A percentile compares a stretch with the other conserved stretches of the same genome.
These are phyloP conservation scores for Lachnellula occidentalis DNA, from an alignment of 2,329 filamentous ascomycete species.

Conservation along the genomic window DNA sequence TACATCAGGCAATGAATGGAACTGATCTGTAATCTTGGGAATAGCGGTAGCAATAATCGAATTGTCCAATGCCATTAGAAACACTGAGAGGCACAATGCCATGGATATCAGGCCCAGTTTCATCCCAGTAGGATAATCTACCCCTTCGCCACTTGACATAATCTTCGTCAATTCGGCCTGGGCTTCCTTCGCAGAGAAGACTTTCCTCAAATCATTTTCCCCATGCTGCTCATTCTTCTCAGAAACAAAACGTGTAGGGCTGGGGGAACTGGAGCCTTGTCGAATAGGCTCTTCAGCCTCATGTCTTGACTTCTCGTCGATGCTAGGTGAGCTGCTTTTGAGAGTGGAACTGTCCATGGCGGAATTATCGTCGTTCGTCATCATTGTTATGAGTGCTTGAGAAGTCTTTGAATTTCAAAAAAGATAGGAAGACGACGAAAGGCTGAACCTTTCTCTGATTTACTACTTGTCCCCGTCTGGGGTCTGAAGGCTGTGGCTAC, in stretches of 20 bases:
- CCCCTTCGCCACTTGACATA: constrained; percentile 26
- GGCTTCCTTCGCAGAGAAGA: constrained; percentile 10
- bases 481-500: too few relatives aligned
- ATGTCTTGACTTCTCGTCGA: constrained; percentile 14
- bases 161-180: constrained; percentile 20
- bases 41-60: constrained; percentile 33
- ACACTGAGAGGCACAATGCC: constrained; percentile 27
- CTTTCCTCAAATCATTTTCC: constrained; percentile 3
- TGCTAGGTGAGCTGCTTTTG: constrained; percentile 11
- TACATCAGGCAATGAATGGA: constrained; percentile 32
- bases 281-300: constrained; percentile 7
- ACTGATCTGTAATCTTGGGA: constrained; percentile 34
- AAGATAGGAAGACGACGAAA: too few relatives aligned
- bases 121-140: constrained; percentile 28
- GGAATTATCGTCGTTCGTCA: constrained; percentile 7
- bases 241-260: constrained; percentile 3
- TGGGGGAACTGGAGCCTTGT: constrained; percentile 11
- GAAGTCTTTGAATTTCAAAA: too few relatives aligned
- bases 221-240: background rate
- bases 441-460: too few relatives aligned
- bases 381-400: background rate
- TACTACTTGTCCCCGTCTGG: too few relatives aligned
- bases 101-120: constrained; percentile 24
- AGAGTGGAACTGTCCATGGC: constrained; percentile 17
- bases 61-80: constrained; percentile 28